Percentiles rank a stretch among this genome's conserved stretches.
Evolutionary conservation across 2,329 filamentous ascomycete species (phyloP).

Genomic region (Fusarium burgessii): DNA sequence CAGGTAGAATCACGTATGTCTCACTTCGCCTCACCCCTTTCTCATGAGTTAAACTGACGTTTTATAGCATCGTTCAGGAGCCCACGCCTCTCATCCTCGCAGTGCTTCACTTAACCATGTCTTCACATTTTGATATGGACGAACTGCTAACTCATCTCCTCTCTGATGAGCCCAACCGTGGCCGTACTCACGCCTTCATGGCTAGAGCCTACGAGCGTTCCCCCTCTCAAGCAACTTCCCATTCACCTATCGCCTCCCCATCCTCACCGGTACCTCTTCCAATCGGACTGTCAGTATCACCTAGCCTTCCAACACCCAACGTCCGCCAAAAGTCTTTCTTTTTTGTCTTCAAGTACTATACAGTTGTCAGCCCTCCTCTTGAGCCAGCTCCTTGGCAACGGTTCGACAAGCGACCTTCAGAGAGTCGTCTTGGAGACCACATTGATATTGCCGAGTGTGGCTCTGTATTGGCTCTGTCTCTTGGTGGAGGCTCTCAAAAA

Average conservation of each 20-base stretch:
- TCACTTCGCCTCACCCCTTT: too few species aligned
- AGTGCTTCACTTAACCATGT: constrained; percentile 69
- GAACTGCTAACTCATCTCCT: constrained; percentile 68
- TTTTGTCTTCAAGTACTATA: constrained; percentile 75
- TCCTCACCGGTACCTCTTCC: constrained; percentile 27
- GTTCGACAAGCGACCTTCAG: constrained; percentile 60
- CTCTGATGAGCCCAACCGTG: constrained; percentile 57
- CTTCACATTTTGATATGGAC: constrained; percentile 70
- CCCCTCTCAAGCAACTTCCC: constrained; percentile 23
- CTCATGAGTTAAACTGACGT: constrained; percentile 2
- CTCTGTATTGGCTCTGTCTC: constrained; percentile 68
- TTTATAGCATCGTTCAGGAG: constrained; percentile 66
- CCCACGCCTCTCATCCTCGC: constrained; percentile 71
- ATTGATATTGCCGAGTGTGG: constrained; percentile 70
- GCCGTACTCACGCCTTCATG: constrained; percentile 61
- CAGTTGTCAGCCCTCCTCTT: constrained; percentile 66
- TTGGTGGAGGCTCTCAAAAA: constrained; percentile 64
- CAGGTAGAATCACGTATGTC: constrained; percentile 69
- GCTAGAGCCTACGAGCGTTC: constrained; percentile 59
- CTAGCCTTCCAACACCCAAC: constrained; percentile 53
- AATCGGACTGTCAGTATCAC: background rate
- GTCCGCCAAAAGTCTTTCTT: constrained; percentile 68
- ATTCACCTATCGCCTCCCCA: constrained; percentile 28
- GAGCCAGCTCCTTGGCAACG: constrained; percentile 71
- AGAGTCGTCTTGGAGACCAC: constrained; percentile 59